Evolutionary conservation across 106 monocot species (phyloP), one percentile per base, ranked within the genome.

Genomic region (Hemerocallis citrina): DNA sequence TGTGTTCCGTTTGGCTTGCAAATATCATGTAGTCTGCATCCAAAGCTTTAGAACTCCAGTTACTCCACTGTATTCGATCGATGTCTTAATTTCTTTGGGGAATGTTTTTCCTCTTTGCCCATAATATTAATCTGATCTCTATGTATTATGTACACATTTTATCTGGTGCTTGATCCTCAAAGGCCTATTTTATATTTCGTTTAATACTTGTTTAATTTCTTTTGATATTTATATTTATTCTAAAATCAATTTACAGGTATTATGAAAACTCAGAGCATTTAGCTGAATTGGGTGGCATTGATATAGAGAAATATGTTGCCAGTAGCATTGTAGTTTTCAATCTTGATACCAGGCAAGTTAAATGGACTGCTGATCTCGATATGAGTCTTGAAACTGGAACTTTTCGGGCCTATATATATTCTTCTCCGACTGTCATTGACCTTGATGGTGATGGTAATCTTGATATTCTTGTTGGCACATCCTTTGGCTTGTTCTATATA

Each of bases 381-480:
- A 38, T 91, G 62, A 91, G 96, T 69, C 72, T 68, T 50, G 81
- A 91, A 64, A 66, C 68, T 64, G 96, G 84, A 68, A 72, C 34
- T 46, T 96, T 77, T 46, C 84, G 79, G 68, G 80, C 82, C 37
- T 82, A 91, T 57, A 77, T 88, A 64, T 91, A 87, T 67, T 81
- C 87, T 55, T 82, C 96, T 63, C 96, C 96, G 7, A 87, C 87
- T 46, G 96, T 96, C 58, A 77, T 68, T 72, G 96, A 96, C 60
- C 79, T 96, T 67, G 96, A 96, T 79, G 91, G 96, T 61, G 96
- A 96, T 77, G 92, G 98, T 55, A 75, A 88, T 69, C 52, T 98
- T 81, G 98, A 98, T 65, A 98, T 98, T 69, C 84, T 98, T 68
- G 77, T 98, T 49, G 98, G 98, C 11, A 88, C 82, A 64, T 79